Conservation (phyloP, 2,329 filamentous ascomycete species). For the Ceratocystiopsis minuta region DNA sequence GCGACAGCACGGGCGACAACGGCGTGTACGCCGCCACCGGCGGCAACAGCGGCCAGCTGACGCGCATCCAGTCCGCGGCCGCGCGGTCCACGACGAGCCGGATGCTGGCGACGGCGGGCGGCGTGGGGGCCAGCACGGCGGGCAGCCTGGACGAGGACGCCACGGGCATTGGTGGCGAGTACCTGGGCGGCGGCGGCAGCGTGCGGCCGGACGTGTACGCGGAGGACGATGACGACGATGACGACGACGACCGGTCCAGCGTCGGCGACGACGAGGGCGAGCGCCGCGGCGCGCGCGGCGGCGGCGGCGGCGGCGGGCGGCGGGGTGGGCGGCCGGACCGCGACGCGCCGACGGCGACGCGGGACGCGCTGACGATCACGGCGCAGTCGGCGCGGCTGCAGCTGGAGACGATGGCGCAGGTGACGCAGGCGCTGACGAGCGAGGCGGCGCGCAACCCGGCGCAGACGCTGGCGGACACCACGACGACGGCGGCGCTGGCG, state of each 20-base stretch:
- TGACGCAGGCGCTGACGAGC: conserved; percentile 61
- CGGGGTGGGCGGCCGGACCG: conserved; percentile 17
- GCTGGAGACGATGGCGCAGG: conserved; percentile 72
- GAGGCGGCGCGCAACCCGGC: conserved; percentile 54
- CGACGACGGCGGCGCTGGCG: conserved; percentile 56
- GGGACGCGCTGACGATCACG: conserved; percentile 92
- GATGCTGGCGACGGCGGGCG: conserved; percentile 16
- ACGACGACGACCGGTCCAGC: conserved; percentile 5
- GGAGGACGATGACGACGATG: neutral
- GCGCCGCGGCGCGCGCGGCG: conserved; percentile 63
- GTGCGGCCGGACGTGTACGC: too few species aligned
- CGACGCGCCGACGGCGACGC: conserved; percentile 55
- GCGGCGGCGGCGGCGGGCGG: conserved; percentile 27
- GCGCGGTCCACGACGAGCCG: conserved; percentile 15
- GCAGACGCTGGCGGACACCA: conserved; percentile 56
- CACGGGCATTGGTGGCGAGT: conserved; percentile 12
- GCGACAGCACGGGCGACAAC: neutral
- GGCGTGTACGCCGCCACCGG: neutral
- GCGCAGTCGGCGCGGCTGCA: conserved; percentile 89
- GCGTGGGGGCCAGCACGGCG: conserved; percentile 24
- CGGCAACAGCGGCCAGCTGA: conserved; percentile 27
- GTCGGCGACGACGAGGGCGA: conserved; percentile 51
- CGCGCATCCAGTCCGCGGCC: conserved; percentile 21
- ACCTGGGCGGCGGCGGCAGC: conserved; percentile 9
- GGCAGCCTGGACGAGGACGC: conserved; percentile 30